Conservation (phyloP, 1,284 basidiomycete genomes). For the Ganoderma multipileum region DNA sequence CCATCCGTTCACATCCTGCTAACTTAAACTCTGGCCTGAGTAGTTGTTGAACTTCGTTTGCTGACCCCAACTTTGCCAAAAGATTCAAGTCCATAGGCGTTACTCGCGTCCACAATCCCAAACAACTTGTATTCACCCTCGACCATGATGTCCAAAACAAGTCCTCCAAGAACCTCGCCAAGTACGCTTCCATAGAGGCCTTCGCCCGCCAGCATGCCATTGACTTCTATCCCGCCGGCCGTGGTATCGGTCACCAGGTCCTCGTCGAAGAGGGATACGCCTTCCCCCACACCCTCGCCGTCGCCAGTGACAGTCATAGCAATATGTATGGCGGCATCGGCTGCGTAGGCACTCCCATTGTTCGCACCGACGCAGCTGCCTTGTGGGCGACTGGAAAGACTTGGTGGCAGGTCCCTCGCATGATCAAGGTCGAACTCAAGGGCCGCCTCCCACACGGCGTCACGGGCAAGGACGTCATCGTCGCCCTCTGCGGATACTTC, state of each 20-base stretch:
- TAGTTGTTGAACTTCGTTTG: neutral
- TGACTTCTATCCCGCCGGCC: slow-evolving; percentile 97
- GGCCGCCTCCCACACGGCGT: slow-evolving; percentile 89
- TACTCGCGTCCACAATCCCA: slow-evolving; percentile 82
- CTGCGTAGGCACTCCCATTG: slow-evolving; percentile 96
- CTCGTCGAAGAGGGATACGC: slow-evolving; percentile 97
- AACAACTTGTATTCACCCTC: slow-evolving; percentile 93
- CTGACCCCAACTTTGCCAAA: slow-evolving; percentile 6
- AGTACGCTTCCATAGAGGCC: slow-evolving; percentile 92
- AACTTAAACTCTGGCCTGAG: neutral
- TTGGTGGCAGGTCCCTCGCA: slow-evolving; percentile 99
- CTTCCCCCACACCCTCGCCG: slow-evolving; percentile 91
- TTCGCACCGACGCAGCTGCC: slow-evolving; percentile 91
- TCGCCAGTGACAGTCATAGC: slow-evolving; percentile 96
- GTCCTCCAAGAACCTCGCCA: slow-evolving; percentile 90
- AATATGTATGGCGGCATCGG: slow-evolving; percentile 99
- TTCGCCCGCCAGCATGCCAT: slow-evolving; percentile 89
- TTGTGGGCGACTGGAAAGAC: slow-evolving; percentile 99
- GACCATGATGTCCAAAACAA: slow-evolving; percentile 99
- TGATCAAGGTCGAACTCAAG: slow-evolving; percentile 93
- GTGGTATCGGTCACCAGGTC: slow-evolving; percentile 98
- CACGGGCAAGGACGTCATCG: slow-evolving; percentile 98
- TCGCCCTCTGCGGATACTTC: slow-evolving; percentile 96
- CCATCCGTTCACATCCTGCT: neutral
- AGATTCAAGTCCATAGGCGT: slow-evolving; percentile 97